These are phyloP conservation scores for Saccharum officinarum DNA, from an alignment of 176 grass and related monocot genomes.

Conservation along the genomic window DNA sequence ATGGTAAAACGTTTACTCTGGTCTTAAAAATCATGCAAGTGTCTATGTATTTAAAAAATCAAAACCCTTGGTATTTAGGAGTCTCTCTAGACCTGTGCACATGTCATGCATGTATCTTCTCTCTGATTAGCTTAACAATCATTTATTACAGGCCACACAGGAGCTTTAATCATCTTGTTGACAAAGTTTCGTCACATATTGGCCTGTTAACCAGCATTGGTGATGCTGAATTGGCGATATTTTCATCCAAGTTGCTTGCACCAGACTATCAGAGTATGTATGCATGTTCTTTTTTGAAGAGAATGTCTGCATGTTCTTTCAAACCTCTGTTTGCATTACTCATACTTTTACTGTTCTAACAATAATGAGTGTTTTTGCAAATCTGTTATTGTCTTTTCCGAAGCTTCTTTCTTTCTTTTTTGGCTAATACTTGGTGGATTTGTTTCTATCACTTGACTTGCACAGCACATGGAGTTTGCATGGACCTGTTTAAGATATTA, in stretches of 20 bases:
- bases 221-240: conserved; percentile 48
- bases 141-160: conserved; percentile 48
- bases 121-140: not conserved
- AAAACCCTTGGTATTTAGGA: not conserved
- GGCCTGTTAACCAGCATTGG: conserved; percentile 49
- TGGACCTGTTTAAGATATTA: not conserved
- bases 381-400: not conserved
- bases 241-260: conserved; percentile 65
- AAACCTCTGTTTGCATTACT: not conserved
- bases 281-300: too few species aligned
- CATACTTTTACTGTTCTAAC: not conserved
- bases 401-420: not conserved
- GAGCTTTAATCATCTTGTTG: conserved; percentile 58
- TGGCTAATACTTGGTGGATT: not conserved
- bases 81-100: not conserved
- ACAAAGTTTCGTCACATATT: conserved; percentile 49
- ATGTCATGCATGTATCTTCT: not conserved
- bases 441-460: not conserved
- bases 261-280: conserved; percentile 57
- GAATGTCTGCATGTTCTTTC: conserved; percentile 24
- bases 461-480: not conserved
- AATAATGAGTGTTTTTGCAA: not conserved
- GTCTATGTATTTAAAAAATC: not conserved
- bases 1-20: not conserved
- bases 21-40: not conserved